Base-by-base conservation (phyloP, 768 basidiomycete species). In the Collybia mongolica region DNA sequence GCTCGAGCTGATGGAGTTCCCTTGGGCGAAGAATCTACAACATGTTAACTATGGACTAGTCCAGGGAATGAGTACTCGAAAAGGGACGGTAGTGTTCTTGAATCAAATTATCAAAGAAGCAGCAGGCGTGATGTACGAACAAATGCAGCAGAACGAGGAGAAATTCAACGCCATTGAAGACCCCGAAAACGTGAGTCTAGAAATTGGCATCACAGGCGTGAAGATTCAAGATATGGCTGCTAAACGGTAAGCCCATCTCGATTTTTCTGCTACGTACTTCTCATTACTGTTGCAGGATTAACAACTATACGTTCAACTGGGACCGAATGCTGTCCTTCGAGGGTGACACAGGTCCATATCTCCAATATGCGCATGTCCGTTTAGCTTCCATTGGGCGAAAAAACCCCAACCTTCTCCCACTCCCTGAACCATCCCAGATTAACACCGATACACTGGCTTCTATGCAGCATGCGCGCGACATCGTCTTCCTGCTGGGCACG, bases 211-310 rank as follows among this genome's bases (percentile, higher is more conserved):
- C 60, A 89, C 93, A 0, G 93, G 93, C 2, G 88, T 99, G 57
- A 98, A 98, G 75, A 94, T 99, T 52, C 97, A 99, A 69, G 94
- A 97, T 64, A 94, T 96, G 93, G 80, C 88, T 38, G 93, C 92
- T 12, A 96, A 93, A 67, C 76, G 93, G 93, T 93, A 55, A 39
- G 81, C 24, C 12, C 28, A 23, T 9, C 35, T 39, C 47, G 20
- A 49, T 32, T 28, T 53, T 49, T 7, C 49, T 23, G 38, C 46
- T 41, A 41, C n/a, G 12, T 32, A 51, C 19, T 17, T 28, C 23
- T 47, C 15, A 32, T 28, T 18, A 36, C 15, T 26, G 37, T 39
- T 44, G 4, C 56, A 96, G 94, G 53, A 89, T 97, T 64, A 95
- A 94, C 71, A 93, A 97, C 72, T 98, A 98, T 72, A 86, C 80